Evolutionary conservation across 2,329 filamentous ascomycete species (phyloP).

Genomic region (Hypoxylon sp.): DNA sequence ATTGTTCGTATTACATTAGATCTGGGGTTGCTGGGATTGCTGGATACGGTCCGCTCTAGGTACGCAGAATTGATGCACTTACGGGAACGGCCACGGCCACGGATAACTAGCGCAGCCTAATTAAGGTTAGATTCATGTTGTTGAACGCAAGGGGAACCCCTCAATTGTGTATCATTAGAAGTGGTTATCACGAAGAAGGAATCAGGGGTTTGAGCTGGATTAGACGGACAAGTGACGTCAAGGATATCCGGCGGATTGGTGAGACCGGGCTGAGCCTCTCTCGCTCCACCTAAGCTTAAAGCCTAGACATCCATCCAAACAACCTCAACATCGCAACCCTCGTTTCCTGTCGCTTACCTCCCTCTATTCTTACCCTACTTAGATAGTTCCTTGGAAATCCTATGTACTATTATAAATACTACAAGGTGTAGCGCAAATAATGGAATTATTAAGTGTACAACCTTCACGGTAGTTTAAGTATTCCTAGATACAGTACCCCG

Average conservation of each 20-base stretch:
- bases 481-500: constrained; percentile 11
- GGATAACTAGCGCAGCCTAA: not conserved
- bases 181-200: not conserved
- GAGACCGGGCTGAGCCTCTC: not conserved
- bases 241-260: constrained; percentile 21
- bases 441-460: constrained; percentile 25
- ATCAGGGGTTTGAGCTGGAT: constrained; percentile 11
- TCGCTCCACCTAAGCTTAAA: constrained; percentile 4
- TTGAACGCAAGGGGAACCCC: not conserved
- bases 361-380: not conserved
- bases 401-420: not conserved
- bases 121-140: constrained; percentile 1
- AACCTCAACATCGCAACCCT: not conserved
- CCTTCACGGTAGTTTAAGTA: constrained; percentile 3
- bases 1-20: too few species aligned
- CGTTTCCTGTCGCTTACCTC: constrained; percentile 1
- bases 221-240: constrained; percentile 27
- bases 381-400: not conserved
- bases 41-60: too few species aligned
- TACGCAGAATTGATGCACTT: not conserved
- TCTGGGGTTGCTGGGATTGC: too few species aligned
- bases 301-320: not conserved
- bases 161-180: constrained; percentile 3
- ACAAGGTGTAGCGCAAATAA: constrained; percentile 7
- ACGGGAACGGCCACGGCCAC: not conserved